Evolutionary conservation across 169 alveolate species (phyloP).

Genomic region (Plasmodium vivax): DNA sequence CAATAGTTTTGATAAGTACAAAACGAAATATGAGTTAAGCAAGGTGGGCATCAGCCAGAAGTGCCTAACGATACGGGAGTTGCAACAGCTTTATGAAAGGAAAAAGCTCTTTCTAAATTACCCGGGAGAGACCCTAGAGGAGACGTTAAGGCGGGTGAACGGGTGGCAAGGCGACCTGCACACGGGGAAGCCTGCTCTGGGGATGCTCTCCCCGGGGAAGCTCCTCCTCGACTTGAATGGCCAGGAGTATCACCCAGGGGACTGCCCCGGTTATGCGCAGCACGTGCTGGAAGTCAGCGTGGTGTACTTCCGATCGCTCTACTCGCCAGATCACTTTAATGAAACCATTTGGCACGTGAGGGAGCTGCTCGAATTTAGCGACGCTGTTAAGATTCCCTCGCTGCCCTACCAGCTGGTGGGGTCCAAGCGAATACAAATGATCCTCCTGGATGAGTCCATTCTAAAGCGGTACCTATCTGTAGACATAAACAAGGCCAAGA

Average conservation of each 20-base stretch:
- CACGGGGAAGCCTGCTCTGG: not conserved
- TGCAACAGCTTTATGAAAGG: conserved; percentile 32
- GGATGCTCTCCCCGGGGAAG: conserved; percentile 21
- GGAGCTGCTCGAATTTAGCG: conserved; percentile 82
- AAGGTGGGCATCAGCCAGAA: conserved; percentile 9
- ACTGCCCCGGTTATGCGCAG: not conserved
- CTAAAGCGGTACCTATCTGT: conserved; percentile 34
- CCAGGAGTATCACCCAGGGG: not conserved
- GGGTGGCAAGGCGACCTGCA: not conserved
- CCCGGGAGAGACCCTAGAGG: conserved; percentile 5
- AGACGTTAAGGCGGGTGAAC: conserved; percentile 10
- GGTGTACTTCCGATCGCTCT: conserved; percentile 81
- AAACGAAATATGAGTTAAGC: conserved; percentile 10
- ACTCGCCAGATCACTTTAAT: conserved; percentile 80
- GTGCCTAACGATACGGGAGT: conserved; percentile 22
- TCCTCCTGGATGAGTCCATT: conserved; percentile 77
- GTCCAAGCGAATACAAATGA: conserved; percentile 84
- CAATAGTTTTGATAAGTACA: conserved; percentile 29
- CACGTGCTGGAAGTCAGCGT: conserved; percentile 79
- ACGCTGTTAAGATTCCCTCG: conserved; percentile 86
- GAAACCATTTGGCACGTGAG: conserved; percentile 81
- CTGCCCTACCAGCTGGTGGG: conserved; percentile 86
- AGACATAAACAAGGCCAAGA: conserved; percentile 18
- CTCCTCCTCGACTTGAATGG: conserved; percentile 13
- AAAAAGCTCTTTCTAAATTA: conserved; percentile 56